Conservation (phyloP, 75 land plant species). For the Picea glauca region DNA sequence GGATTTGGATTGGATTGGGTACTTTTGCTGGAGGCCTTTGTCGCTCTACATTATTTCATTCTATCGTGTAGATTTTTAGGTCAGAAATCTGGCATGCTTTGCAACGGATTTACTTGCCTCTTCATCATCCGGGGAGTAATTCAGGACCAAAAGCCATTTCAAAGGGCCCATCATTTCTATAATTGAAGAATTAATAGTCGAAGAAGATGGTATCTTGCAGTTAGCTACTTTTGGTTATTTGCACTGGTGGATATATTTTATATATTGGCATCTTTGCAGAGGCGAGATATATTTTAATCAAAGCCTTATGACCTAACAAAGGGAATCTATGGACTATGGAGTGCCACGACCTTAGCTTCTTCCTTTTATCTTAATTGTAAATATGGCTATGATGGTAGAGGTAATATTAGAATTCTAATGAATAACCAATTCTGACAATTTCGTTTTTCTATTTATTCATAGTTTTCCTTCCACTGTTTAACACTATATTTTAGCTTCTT, state of each 20-base stretch:
- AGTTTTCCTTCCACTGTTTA: too few relatives aligned
- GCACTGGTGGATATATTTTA: not conserved
- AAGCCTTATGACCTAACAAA: not conserved
- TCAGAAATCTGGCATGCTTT: not conserved
- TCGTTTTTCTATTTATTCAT: not conserved
- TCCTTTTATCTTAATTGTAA: not conserved
- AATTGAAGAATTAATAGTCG: not conserved
- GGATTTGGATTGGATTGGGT: conserved; percentile 1
- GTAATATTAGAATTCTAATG: not conserved
- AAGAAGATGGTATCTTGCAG: not conserved
- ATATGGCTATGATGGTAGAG: not conserved
- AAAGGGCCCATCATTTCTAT: not conserved
- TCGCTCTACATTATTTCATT: not conserved
- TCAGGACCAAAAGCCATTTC: not conserved
- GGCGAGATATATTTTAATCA: not conserved
- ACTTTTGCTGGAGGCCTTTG: not conserved
- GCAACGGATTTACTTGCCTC: not conserved
- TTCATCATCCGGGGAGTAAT: not conserved
- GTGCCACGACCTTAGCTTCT: not conserved
- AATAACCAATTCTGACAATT: not conserved
- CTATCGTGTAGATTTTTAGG: not conserved
- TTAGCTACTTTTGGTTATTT: not conserved
- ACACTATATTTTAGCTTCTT: not conserved
- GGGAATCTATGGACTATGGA: not conserved
- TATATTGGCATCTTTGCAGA: not conserved